Conservation (phyloP, 129 eudicot genomes). For the Heracleum sosnowskyi region DNA sequence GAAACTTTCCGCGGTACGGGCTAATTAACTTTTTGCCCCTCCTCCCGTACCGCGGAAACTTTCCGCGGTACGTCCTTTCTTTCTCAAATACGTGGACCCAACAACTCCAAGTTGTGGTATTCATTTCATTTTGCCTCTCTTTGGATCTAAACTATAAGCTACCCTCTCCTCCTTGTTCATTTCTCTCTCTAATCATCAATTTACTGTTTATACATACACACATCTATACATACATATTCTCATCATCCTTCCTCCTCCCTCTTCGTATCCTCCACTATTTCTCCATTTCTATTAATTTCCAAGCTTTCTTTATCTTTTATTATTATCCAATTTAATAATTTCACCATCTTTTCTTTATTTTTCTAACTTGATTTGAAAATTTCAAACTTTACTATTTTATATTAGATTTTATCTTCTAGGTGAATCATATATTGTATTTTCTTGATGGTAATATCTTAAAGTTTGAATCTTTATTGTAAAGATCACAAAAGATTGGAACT, state of each 20-base stretch:
- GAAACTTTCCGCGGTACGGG: no score
- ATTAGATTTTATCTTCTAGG: not conserved
- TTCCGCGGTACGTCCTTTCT: no score
- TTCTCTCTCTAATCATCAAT: slow-evolving; percentile 3
- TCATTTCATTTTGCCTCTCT: slow-evolving; percentile 15
- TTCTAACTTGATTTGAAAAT: not conserved
- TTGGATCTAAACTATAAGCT: not conserved
- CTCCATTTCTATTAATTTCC: not conserved
- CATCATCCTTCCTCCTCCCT: not conserved
- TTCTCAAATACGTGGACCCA: slow-evolving; percentile 6
- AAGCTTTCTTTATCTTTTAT: not conserved
- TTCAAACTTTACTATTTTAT: not conserved
- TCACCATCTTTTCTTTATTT: not conserved
- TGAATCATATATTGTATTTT: not conserved
- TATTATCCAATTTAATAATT: not conserved
- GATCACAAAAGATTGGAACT: not conserved
- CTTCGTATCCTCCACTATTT: slow-evolving; percentile 4
- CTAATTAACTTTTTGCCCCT: no score
- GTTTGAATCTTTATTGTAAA: not conserved
- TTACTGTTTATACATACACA: not conserved
- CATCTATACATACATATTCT: not conserved
- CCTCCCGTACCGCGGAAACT: no score
- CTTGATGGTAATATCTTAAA: not conserved
- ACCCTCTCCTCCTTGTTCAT: not conserved
- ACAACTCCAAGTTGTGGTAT: slow-evolving; percentile 19